Conservation (phyloP, 345 rosid species). For the Citrus inodora region DNA sequence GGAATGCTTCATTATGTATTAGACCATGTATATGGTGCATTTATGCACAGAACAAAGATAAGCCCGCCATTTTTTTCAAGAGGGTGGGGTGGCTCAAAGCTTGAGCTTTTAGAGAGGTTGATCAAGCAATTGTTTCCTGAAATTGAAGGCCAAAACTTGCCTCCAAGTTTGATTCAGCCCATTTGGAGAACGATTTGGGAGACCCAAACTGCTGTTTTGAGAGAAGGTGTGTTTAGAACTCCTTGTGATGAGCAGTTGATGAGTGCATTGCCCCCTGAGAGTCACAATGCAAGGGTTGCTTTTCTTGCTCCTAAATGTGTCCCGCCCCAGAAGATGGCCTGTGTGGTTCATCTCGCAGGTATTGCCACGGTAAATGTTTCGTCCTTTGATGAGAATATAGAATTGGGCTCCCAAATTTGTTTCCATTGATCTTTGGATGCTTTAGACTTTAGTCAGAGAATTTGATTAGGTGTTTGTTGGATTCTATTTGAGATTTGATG, state of each 20-base stretch:
- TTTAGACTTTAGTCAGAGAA: neutral
- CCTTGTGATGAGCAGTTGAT: conserved; percentile 80
- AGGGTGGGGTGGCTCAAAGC: conserved; percentile 96
- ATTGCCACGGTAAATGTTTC: conserved; percentile 22
- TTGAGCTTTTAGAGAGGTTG: conserved; percentile 79
- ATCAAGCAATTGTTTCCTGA: conserved; percentile 72
- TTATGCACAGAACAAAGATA: conserved; percentile 79
- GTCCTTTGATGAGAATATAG: neutral
- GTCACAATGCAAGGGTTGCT: conserved; percentile 80
- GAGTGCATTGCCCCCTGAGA: conserved; percentile 83
- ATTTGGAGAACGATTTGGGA: conserved; percentile 95
- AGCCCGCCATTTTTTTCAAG: conserved; percentile 85
- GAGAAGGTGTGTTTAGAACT: conserved; percentile 84
- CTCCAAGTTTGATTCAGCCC: conserved; percentile 66
- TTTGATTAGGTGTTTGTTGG: neutral
- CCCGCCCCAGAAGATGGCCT: conserved; percentile 83
- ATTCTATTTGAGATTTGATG: neutral
- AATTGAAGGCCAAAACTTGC: conserved; percentile 62
- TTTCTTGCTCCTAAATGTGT: conserved; percentile 75
- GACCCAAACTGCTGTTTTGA: conserved; percentile 57
- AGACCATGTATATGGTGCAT: conserved; percentile 91
- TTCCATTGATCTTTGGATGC: neutral
- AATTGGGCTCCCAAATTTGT: neutral
- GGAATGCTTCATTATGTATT: conserved; percentile 90
- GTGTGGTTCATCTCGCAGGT: conserved; percentile 99